Base-by-base conservation (phyloP, 768 basidiomycete genomes). In the Phlebiopsis flavidoalba region DNA sequence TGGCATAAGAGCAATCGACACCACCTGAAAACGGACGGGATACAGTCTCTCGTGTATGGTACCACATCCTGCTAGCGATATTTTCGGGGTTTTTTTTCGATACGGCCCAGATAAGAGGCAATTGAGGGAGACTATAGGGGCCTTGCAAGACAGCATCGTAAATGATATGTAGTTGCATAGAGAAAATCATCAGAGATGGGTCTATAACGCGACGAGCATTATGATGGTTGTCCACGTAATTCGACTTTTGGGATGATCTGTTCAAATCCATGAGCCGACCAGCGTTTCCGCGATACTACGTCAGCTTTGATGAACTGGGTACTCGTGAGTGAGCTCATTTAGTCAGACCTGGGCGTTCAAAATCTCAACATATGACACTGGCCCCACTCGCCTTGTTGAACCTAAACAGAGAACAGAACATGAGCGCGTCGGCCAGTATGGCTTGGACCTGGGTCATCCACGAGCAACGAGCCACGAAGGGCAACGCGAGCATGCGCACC, bases 1-100 rank as follows among this genome's bases (percentile, higher is more conserved):
- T n/a, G n/a, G n/a, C n/a, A n/a, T n/a, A n/a, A 24, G 37, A 43
- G 2, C 36, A 11, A n/a, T n/a, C n/a, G n/a, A n/a, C 26, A 21
- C 22, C 54, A 55, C 54, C 54, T 55, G 54, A 55, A 37, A 22
- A 55, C n/a, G 14, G 22, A n/a, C n/a, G n/a, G n/a, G n/a, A n/a
- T 22, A 14, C 54, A 31, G 24, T n/a, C n/a, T n/a, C n/a, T n/a
- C n/a, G n/a, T n/a, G n/a, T 24, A n/a, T 37, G 12, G 36, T 19
- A 43, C 37, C 19, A 8, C 12, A n/a, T 7, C 22, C 43, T n/a
- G n/a, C 37, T 55, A 24, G 37, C 35, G 21, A 37, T 36, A 19
- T 15, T 5, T n/a, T n/a, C n/a, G n/a, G n/a, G n/a, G 22, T 24
- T 21, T 22, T 55, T n/a, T n/a, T n/a, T n/a, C n/a, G 54, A 55